Conservation (phyloP, 352 stramenopile genomes). For the Peronosclerospora sorghi region DNA sequence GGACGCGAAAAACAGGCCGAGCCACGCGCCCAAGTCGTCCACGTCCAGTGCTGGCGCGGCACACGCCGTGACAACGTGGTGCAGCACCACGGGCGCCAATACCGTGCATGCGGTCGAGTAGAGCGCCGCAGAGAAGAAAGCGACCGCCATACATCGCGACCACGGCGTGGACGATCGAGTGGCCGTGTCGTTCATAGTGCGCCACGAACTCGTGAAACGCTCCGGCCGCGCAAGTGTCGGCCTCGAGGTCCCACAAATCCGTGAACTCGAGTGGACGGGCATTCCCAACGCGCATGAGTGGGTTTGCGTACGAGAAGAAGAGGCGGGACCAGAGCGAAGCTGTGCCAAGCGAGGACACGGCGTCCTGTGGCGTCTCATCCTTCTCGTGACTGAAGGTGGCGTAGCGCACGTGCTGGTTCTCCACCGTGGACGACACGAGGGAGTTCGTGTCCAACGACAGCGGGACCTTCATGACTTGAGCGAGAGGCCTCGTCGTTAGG, state of each 20-base stretch:
- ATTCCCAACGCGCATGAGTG: conserved; percentile 32
- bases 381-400: conserved; percentile 8
- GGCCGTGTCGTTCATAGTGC: conserved; percentile 10
- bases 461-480: conserved; percentile 1
- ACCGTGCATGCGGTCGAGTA: conserved; percentile 23
- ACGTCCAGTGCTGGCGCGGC: conserved; percentile 16
- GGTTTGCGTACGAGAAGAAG: conserved; percentile 35
- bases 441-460: conserved; percentile 1
- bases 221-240: conserved; percentile 11
- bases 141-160: too few species aligned
- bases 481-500: too few species aligned
- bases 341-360: conserved; percentile 2
- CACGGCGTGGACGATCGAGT: conserved; percentile 21
- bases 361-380: background rate
- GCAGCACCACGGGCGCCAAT: conserved; percentile 33
- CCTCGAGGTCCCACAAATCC: conserved; percentile 34
- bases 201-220: conserved; percentile 20
- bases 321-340: conserved; percentile 16
- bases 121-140: conserved; percentile 12
- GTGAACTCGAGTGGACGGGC: conserved; percentile 24
- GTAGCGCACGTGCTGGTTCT: conserved; percentile 10
- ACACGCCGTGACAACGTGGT: conserved; percentile 26
- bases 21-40: conserved; percentile 16
- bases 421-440: conserved; percentile 6
- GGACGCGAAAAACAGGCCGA: conserved; percentile 35